Evolutionary conservation across 2,329 filamentous ascomycete species (phyloP), one percentile per base, ranked within the genome.

Genomic region (Rhinocladiella similis): DNA sequence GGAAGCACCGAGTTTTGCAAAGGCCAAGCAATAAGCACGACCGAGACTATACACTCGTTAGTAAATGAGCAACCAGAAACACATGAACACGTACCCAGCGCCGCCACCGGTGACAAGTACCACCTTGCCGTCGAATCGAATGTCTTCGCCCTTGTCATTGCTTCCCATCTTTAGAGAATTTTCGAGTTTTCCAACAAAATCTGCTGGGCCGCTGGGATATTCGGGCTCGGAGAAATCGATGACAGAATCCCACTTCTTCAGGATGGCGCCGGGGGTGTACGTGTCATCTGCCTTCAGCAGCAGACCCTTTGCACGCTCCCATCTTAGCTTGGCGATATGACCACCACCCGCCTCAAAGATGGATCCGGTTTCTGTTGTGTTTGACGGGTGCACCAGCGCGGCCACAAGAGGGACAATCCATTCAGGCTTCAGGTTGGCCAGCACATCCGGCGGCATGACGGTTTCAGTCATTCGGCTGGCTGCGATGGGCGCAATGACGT

Each of bases 331-430:
- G 65, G 93, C 90, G 56, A 95, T 79, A 76, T 96, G 91, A 54
- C 93, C 94, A 70, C 90, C 94, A 59, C 94, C 94, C 63, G 89
- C 90, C 77, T 97, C 94, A 73, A 92, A 97, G 72, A 97, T 96
- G 60, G 85, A 81, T 62, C 94, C 94, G 46, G 83, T 93, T 80
- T 97, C 93, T 47, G 77, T 74, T 6, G 83, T 87, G 79, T 94
- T 95, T 68, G 84, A 90, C 70, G 89, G 86, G 82, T 97, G 92
- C 42, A 89, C 89, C 49, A 99, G 81, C 56, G 89, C 86, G 49
- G 91, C 93, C 29, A 97, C 94, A 41, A 97, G 80, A 35, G 94
- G 94, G 46, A 97, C 91, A 59, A 97, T 86, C 91, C 91, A 97
- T 61, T 96, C 91, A 46, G 94, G 94, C 80, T 89, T 91, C 63